Base-by-base conservation (phyloP, 148 eudicot species). In the Dysphania ambrosioides region DNA sequence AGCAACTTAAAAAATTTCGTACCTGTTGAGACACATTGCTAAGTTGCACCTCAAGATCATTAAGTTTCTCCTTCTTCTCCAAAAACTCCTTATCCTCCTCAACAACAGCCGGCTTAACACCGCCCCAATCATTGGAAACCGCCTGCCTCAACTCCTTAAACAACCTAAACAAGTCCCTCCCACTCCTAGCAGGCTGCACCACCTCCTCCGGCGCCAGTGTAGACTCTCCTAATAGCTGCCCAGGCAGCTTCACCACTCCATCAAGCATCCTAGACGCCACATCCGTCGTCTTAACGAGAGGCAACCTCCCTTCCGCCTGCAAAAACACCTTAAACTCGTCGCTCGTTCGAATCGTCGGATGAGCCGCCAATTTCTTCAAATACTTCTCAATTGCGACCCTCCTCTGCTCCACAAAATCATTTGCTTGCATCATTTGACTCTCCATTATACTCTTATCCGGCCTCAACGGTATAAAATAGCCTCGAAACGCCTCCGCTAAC, bases 381-480 rank as follows among this genome's bases (percentile, higher is more conserved):
- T 95, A 92, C 73, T 88, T 90, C 85, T 95, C 99, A 82, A 95
- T 67, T 0, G 88, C 92, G 75, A 85, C 72, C 49, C 90, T 82
- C 74, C 99, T 82, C 58, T 86, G 94, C 80, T 95, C 99, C 69
- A 95, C 97, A 81, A 95, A 95, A 12, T 95, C 98, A 61, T 86
- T 90, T 78, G 87, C 86, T 23, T 95, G 93, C 98, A 95, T 95
- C 78, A 95, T 93, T 78, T 93, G 98, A 27, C 93, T 84, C 86
- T 91, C 95, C 61, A 90, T 86, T 16, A 89, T 83, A 29, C 90
- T 87, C 82, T 93, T 93, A 73, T 89, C 95, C 1, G 97, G 97
- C 88, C 97, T 71, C 13, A 88, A 84, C 7, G 97, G 97, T 10
- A 93, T 85, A 27, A 93, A 87, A 77, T 73, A 87, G 15, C 98